phyloP scores from a whole-genome alignment of 2,329 filamentous ascomycete species.

The Mariannaea sp. region DNA sequence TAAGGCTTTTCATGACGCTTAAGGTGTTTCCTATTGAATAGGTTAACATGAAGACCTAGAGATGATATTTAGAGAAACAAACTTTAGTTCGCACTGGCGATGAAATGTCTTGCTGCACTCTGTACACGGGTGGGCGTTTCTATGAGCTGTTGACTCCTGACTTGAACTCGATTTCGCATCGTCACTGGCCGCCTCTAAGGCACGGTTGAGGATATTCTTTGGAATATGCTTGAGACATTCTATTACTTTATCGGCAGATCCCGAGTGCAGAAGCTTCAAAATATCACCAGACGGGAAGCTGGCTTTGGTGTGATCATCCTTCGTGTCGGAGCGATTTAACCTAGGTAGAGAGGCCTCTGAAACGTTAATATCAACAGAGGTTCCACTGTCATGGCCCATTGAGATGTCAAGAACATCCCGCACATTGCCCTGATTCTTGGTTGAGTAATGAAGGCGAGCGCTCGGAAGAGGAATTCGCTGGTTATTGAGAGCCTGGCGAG shows the following conservation, averaged over 20 bases:
- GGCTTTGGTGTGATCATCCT: neutral
- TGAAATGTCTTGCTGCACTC: constrained; percentile 53
- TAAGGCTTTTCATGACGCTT: constrained; percentile 84
- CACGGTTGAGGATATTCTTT: constrained; percentile 40
- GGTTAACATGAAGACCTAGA: constrained; percentile 27
- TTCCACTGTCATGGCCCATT: neutral
- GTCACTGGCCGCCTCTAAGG: constrained; percentile 34
- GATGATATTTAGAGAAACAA: constrained; percentile 30
- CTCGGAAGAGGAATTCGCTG: neutral
- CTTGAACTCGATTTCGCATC: constrained; percentile 14
- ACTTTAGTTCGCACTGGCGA: constrained; percentile 64
- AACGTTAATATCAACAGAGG: neutral
- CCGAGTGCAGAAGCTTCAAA: neutral
- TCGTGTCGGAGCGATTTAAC: constrained; percentile 24
- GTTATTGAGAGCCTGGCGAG: neutral
- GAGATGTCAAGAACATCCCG: neutral
- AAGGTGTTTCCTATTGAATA: constrained; percentile 72
- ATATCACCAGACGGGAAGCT: neutral
- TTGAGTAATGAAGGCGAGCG: constrained; percentile 3
- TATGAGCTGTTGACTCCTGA: constrained; percentile 19
- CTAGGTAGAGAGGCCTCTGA: neutral
- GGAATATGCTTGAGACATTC: constrained; percentile 38
- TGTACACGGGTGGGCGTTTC: constrained; percentile 40
- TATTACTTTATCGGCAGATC: constrained; percentile 20
- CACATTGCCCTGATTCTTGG: neutral